A percentile compares a stretch with the other conserved stretches of the same genome.
Evolutionary conservation across 768 basidiomycete genomes (phyloP).

Genomic region (Suillus sp.): DNA sequence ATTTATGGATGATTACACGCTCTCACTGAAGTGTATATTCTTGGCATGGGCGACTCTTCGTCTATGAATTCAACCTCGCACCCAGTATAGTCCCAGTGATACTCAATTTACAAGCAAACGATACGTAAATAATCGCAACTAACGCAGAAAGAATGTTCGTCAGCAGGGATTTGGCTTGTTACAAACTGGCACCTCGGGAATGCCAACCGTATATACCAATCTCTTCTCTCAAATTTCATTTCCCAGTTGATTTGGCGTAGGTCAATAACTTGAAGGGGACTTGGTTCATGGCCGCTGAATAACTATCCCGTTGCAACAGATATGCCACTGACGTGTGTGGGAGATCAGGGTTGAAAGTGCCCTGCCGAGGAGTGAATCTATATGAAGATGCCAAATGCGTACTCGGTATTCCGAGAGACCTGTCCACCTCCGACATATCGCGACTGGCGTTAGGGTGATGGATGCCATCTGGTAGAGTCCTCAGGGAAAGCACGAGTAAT

Average conservation of each 20-base stretch:
- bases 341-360: background rate
- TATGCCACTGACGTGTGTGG: background rate
- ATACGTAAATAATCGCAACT: background rate
- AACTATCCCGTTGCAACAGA: background rate
- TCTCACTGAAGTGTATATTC: background rate
- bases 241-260: background rate
- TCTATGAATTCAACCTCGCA: background rate
- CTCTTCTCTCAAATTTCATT: background rate
- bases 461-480: too few relatives aligned
- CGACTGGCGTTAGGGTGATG: too few relatives aligned
- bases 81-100: background rate
- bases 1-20: background rate
- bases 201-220: background rate
- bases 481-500: too few relatives aligned
- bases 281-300: background rate
- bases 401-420: background rate
- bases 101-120: background rate
- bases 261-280: background rate
- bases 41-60: background rate
- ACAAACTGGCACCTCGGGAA: background rate
- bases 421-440: background rate
- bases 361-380: background rate
- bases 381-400: background rate
- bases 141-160: background rate
- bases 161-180: background rate